Evolutionary conservation across 768 basidiomycete species (phyloP).

Genomic region (Rhizopogon roseolus): DNA sequence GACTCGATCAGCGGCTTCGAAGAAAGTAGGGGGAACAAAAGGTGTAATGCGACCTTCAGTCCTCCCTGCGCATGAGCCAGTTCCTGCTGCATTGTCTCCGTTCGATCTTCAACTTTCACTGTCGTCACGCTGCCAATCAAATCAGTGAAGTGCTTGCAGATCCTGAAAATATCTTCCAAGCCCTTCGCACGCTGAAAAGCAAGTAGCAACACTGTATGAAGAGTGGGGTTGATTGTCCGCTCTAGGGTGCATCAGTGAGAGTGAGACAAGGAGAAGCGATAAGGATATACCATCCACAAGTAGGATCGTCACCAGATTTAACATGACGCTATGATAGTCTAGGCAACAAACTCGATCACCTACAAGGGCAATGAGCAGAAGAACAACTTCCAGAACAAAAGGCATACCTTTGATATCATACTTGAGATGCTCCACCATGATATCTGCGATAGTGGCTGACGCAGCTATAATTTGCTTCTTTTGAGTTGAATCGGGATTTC

Average conservation of each 20-base stretch:
- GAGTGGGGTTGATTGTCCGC: constrained; percentile 62
- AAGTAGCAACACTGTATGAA: constrained; percentile 80
- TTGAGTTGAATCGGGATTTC: constrained; percentile 70
- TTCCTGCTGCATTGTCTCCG: constrained; percentile 53
- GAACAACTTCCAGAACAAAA: neutral
- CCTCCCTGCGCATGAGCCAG: constrained; percentile 76
- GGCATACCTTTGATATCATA: constrained; percentile 44
- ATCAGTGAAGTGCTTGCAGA: constrained; percentile 49
- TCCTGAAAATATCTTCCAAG: constrained; percentile 56
- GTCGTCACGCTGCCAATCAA: constrained; percentile 53
- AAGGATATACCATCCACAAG: constrained; percentile 52
- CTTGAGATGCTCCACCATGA: constrained; percentile 69
- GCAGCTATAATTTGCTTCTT: constrained; percentile 73
- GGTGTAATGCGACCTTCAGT: constrained; percentile 73
- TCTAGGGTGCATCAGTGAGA: constrained; percentile 39
- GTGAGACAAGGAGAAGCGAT: neutral
- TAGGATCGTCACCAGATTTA: constrained; percentile 46
- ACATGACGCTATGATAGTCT: constrained; percentile 50
- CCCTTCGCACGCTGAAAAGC: constrained; percentile 72
- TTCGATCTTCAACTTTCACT: constrained; percentile 51
- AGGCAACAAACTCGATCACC: constrained; percentile 39
- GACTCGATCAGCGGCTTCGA: constrained; percentile 83
- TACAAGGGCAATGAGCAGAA: constrained; percentile 6
- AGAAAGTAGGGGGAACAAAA: constrained; percentile 72
- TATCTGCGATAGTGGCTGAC: constrained; percentile 61